Conservation (phyloP, 768 basidiomycete genomes). For the Boletus fagicola region DNA sequence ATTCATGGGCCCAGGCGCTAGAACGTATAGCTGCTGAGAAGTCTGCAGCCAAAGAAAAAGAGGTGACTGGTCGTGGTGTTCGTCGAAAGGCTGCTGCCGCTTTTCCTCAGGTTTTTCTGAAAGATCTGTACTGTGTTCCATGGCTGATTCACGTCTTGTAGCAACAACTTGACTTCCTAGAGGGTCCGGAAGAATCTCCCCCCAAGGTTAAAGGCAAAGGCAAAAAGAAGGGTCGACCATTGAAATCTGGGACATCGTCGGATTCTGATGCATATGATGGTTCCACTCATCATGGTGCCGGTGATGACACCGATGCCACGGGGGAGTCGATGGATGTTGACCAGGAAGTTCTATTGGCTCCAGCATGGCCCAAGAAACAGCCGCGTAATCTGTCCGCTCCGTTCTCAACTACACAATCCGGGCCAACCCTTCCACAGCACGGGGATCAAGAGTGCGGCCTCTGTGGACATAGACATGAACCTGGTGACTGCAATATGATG, state of each 20-base stretch:
- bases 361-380: constrained; percentile 5
- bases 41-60: constrained; percentile 43
- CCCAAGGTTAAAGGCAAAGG: constrained; percentile 35
- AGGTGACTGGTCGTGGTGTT: constrained; percentile 68
- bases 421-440: not conserved
- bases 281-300: constrained; percentile 15
- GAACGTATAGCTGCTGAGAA: constrained; percentile 45
- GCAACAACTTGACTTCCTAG: constrained; percentile 35
- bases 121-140: not conserved
- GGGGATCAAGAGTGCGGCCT: constrained; percentile 49
- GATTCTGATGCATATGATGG: constrained; percentile 42
- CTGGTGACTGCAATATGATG: constrained; percentile 60
- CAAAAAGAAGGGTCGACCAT: constrained; percentile 35
- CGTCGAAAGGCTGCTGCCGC: constrained; percentile 66
- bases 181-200: constrained; percentile 38
- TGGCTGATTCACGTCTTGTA: constrained; percentile 6
- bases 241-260: constrained; percentile 34
- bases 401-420: constrained; percentile 2
- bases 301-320: constrained; percentile 26
- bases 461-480: constrained; percentile 54
- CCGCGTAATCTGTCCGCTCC: not conserved
- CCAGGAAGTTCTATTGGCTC: not conserved
- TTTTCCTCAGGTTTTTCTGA: constrained; percentile 35
- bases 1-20: constrained; percentile 82
- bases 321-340: constrained; percentile 23